Percentiles rank a stretch among this genome's conserved stretches.
phyloP scores from a whole-genome alignment of 352 stramenopile species.

The Thraustochytrium striatum region DNA sequence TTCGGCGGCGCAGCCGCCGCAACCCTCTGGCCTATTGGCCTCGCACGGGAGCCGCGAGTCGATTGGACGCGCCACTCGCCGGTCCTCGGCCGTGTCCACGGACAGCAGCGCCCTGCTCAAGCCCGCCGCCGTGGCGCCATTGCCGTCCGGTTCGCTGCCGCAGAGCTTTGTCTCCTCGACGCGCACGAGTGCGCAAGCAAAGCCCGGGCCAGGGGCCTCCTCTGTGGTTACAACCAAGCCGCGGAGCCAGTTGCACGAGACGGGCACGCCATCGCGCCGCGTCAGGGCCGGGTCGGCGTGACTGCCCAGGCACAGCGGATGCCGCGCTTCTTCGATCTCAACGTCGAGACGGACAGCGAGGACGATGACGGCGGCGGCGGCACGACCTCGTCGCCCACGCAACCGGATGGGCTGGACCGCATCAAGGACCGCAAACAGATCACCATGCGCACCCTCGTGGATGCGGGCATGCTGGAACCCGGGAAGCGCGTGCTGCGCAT shows the following conservation, averaged over 20 bases:
- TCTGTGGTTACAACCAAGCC: background rate
- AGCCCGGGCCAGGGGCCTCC: constrained; percentile 1
- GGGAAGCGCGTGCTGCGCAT: constrained; percentile 25
- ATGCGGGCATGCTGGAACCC: constrained; percentile 2
- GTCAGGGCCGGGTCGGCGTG: background rate
- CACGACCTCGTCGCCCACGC: background rate
- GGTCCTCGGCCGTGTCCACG: background rate
- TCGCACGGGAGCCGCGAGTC: background rate
- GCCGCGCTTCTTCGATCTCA: constrained; percentile 29
- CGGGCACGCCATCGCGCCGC: background rate
- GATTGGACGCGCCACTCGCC: background rate
- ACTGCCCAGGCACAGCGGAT: background rate
- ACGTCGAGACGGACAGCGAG: constrained; percentile 35
- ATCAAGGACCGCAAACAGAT: background rate
- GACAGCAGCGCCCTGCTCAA: too few relatives aligned
- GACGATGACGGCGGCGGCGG: constrained; percentile 4
- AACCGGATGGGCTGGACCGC: background rate
- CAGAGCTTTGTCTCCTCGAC: background rate
- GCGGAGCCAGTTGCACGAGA: background rate
- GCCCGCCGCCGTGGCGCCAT: too few relatives aligned
- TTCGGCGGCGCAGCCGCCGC: background rate
- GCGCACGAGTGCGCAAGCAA: background rate
- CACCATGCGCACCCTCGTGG: constrained; percentile 24
- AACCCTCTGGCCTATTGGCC: too few relatives aligned
- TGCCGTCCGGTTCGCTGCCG: background rate